Conservation (phyloP, 2,329 filamentous ascomycete genomes). For the Trichoderma polysporum region DNA sequence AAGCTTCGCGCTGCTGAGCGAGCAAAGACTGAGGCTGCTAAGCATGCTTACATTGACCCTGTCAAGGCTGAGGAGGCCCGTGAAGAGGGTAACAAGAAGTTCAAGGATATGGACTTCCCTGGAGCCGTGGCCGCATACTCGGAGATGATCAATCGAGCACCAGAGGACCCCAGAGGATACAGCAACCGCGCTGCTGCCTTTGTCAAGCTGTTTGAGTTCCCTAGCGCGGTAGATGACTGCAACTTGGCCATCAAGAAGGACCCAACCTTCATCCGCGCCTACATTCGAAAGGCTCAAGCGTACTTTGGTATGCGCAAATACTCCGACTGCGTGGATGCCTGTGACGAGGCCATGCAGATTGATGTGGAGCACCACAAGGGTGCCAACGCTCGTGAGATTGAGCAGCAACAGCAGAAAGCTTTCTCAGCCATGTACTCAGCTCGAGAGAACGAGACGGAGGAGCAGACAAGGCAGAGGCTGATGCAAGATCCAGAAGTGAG, state of each 20-base stretch:
- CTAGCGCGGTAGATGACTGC: slow-evolving; percentile 89
- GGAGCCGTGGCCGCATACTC: slow-evolving; percentile 90
- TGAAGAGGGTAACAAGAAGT: slow-evolving; percentile 91
- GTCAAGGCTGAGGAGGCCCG: slow-evolving; percentile 93
- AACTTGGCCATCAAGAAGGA: slow-evolving; percentile 89
- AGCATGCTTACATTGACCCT: slow-evolving; percentile 81
- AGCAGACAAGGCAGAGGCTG: slow-evolving; percentile 89
- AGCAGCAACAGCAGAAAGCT: slow-evolving; percentile 91
- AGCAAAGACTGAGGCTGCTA: slow-evolving; percentile 72
- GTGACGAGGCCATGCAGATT: slow-evolving; percentile 73
- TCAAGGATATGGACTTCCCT: slow-evolving; percentile 96
- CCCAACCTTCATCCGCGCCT: slow-evolving; percentile 88
- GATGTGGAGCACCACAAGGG: slow-evolving; percentile 68
- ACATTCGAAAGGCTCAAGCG: slow-evolving; percentile 93
- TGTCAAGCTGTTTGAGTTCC: slow-evolving; percentile 95
- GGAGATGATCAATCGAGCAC: slow-evolving; percentile 96
- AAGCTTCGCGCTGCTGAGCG: slow-evolving; percentile 93
- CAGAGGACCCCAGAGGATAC: slow-evolving; percentile 89
- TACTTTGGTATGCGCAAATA: slow-evolving; percentile 98
- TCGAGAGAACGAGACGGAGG: slow-evolving; percentile 91
- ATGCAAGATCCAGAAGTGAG: slow-evolving; percentile 86
- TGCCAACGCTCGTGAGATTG: slow-evolving; percentile 87
- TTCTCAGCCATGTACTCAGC: slow-evolving; percentile 85
- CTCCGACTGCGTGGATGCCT: slow-evolving; percentile 88
- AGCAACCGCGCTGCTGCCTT: slow-evolving; percentile 96